Evolutionary conservation across 2,329 filamentous ascomycete genomes (phyloP).

Genomic region (Cladosporium austrohemisphaericum): DNA sequence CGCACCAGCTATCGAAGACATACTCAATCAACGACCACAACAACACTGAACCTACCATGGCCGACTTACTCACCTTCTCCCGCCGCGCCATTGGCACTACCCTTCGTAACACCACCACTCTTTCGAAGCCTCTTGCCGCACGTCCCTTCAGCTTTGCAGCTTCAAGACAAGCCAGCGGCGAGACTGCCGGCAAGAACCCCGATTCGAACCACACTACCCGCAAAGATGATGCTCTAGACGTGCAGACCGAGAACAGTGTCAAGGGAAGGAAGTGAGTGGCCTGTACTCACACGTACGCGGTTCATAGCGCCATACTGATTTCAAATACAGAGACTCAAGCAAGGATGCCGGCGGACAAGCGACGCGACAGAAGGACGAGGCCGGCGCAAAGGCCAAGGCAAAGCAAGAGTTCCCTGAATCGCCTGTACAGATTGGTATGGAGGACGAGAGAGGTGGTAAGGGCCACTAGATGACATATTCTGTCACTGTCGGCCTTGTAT

Average conservation of each 20-base stretch:
- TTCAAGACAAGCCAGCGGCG: conserved; percentile 12
- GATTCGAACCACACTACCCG: conserved; percentile 31
- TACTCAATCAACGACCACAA: not conserved
- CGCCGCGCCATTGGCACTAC: conserved; percentile 23
- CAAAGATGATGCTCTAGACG: conserved; percentile 34
- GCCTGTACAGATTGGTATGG: conserved; percentile 46
- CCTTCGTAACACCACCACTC: not conserved
- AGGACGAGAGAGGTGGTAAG: conserved; percentile 48
- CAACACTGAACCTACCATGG: conserved; percentile 25
- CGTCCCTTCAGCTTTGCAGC: conserved; percentile 16
- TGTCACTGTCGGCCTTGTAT: too few species aligned
- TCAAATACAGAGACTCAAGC: conserved; percentile 13
- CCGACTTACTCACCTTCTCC: conserved; percentile 39
- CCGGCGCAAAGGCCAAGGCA: conserved; percentile 37
- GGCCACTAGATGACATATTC: too few species aligned
- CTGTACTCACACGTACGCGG: not conserved
- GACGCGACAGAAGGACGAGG: conserved; percentile 37
- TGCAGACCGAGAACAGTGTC: conserved; percentile 32
- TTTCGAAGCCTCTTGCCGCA: not conserved
- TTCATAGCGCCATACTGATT: too few species aligned
- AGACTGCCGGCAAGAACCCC: conserved; percentile 21
- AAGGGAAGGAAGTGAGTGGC: conserved; percentile 34
- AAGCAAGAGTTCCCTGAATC: conserved; percentile 48
- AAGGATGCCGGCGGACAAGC: conserved; percentile 39
- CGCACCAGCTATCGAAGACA: not conserved